Evolutionary conservation across 305 asterid genomes (phyloP).

Genomic region (Solanum hybrid): DNA sequence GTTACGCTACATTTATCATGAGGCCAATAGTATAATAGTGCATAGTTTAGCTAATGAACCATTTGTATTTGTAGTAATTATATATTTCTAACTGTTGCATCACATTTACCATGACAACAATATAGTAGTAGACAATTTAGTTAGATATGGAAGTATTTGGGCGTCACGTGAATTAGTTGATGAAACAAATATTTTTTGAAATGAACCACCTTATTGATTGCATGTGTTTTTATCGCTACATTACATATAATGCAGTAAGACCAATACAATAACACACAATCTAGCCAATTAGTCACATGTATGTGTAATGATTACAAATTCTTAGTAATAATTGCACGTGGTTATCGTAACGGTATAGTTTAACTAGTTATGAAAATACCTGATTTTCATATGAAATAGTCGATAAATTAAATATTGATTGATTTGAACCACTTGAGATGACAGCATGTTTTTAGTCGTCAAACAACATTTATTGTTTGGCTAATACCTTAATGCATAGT

Average conservation of each 20-base stretch:
- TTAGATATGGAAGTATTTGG: neutral
- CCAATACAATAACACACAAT: neutral
- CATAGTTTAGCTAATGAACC: neutral
- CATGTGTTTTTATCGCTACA: neutral
- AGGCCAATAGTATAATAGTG: neutral
- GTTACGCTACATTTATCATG: neutral
- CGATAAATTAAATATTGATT: neutral
- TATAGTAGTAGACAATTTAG: neutral
- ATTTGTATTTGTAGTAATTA: neutral
- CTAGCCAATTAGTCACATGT: neutral
- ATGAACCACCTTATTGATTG: neutral
- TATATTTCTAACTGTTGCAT: neutral
- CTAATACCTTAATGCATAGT: neutral
- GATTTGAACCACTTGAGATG: neutral
- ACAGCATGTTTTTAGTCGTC: neutral
- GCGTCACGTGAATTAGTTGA: neutral
- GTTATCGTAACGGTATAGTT: neutral
- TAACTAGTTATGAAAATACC: neutral
- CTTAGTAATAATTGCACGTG: neutral
- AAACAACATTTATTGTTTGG: neutral
- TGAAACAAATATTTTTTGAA: fast-evolving
- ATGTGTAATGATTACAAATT: neutral
- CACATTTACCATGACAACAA: neutral
- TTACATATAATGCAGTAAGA: neutral
- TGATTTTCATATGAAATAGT: neutral